These are phyloP conservation scores for Neofusicoccum ribis DNA, from an alignment of 2,329 filamentous ascomycete species.

Conservation along the genomic window DNA sequence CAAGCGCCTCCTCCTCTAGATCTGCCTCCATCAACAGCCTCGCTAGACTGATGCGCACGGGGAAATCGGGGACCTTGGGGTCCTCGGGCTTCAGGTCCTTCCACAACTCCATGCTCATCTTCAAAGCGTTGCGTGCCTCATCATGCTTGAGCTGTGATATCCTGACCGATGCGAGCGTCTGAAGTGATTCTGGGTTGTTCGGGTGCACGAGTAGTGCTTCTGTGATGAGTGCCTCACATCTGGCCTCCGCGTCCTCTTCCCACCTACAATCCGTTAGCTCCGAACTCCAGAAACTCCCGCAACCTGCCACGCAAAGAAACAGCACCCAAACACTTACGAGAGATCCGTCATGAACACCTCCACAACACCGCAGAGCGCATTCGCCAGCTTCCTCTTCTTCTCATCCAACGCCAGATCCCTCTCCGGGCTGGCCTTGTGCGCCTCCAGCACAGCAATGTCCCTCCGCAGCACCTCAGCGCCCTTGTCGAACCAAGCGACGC, in stretches of 20 bases:
- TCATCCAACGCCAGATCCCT: slow-evolving; percentile 55
- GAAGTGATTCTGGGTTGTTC: slow-evolving; percentile 81
- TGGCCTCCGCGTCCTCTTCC: slow-evolving; percentile 86
- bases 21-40: slow-evolving; percentile 87
- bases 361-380: slow-evolving; percentile 88
- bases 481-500: slow-evolving; percentile 62
- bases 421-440: slow-evolving; percentile 43
- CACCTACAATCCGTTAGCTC: slow-evolving; percentile 44
- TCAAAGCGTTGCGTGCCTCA: slow-evolving; percentile 78
- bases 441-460: slow-evolving; percentile 66
- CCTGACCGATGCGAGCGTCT: slow-evolving; percentile 89
- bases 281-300: background rate
- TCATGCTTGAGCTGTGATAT: slow-evolving; percentile 81
- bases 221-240: slow-evolving; percentile 85
- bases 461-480: slow-evolving; percentile 72
- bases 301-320: too few species aligned
- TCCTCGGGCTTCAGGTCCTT: slow-evolving; percentile 73
- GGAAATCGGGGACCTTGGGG: slow-evolving; percentile 77
- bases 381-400: slow-evolving; percentile 79
- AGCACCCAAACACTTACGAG: slow-evolving; percentile 58
- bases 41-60: slow-evolving; percentile 78
- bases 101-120: slow-evolving; percentile 81
- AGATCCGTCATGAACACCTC: slow-evolving; percentile 99
- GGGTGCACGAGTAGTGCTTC: slow-evolving; percentile 87
- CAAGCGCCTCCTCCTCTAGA: slow-evolving; percentile 80